phyloP scores from a whole-genome alignment of 2,329 filamentous ascomycete genomes.

The Dactylellina haptotyla region DNA sequence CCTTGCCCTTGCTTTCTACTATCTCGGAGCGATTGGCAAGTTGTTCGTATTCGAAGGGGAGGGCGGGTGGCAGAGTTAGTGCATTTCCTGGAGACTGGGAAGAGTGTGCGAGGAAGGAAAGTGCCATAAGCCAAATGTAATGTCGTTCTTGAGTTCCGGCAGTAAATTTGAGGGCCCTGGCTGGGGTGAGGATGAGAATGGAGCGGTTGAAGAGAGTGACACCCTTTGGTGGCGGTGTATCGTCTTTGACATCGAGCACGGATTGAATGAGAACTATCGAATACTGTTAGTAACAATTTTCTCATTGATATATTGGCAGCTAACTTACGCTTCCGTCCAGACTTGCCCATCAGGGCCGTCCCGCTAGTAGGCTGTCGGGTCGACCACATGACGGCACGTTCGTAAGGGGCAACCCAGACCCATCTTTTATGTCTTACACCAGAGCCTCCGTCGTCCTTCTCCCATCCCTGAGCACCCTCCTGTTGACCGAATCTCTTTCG shows the following conservation, averaged over 20 bases:
- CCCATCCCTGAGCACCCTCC: conserved; percentile 69
- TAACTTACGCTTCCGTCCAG: conserved; percentile 87
- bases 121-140: conserved; percentile 91
- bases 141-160: conserved; percentile 84
- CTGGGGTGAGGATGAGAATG: conserved; percentile 91
- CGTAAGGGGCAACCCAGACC: conserved; percentile 98
- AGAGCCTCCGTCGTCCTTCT: conserved; percentile 74
- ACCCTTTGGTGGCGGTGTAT: conserved; percentile 80
- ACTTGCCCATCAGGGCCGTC: conserved; percentile 89
- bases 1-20: conserved; percentile 60
- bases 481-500: conserved; percentile 81
- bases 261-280: conserved; percentile 87
- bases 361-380: conserved; percentile 94
- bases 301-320: background rate
- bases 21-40: conserved; percentile 59
- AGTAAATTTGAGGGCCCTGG: conserved; percentile 94
- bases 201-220: conserved; percentile 82
- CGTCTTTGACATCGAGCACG: conserved; percentile 95
- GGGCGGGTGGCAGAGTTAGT: conserved; percentile 68
- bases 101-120: conserved; percentile 94
- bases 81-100: conserved; percentile 82
- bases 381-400: conserved; percentile 96
- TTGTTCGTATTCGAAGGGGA: conserved; percentile 61
- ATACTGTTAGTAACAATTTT: conserved; percentile 4
- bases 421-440: conserved; percentile 88